Evolutionary conservation across 208 protist species (phyloP).

Genomic region (Leptomonas seymouri): DNA sequence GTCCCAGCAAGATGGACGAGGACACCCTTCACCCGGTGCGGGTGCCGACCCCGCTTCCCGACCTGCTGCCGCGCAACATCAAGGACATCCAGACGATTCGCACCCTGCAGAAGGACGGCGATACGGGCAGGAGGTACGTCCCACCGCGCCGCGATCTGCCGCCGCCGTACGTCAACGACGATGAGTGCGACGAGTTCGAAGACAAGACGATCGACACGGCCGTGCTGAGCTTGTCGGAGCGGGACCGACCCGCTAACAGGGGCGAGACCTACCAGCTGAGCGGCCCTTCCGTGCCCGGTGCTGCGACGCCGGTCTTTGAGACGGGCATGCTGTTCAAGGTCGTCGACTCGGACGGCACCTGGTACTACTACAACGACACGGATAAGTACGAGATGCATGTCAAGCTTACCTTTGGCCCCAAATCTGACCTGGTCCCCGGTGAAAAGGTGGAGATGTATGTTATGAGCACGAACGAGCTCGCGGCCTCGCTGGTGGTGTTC

Average conservation of each 20-base stretch:
- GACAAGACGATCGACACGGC: slow-evolving; percentile 70
- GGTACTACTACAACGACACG: slow-evolving; percentile 88
- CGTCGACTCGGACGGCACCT: slow-evolving; percentile 52
- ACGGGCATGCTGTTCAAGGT: slow-evolving; percentile 78
- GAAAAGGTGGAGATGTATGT: slow-evolving; percentile 65
- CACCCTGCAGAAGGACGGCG: slow-evolving; percentile 56
- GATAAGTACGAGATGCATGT: slow-evolving; percentile 88
- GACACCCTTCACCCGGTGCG: slow-evolving; percentile 65
- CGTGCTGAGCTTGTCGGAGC: slow-evolving; percentile 51
- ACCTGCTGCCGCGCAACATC: slow-evolving; percentile 70
- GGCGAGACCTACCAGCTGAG: slow-evolving; percentile 36
- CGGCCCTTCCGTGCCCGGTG: slow-evolving; percentile 53
- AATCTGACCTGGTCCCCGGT: slow-evolving; percentile 63
- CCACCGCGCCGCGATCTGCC: slow-evolving; percentile 58
- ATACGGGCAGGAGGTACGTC: slow-evolving; percentile 58
- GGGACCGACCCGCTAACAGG: slow-evolving; percentile 18
- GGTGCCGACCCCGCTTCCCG: slow-evolving; percentile 62
- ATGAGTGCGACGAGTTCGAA: slow-evolving; percentile 85
- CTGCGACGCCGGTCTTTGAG: slow-evolving; percentile 64
- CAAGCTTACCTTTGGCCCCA: slow-evolving; percentile 68
- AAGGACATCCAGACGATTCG: slow-evolving; percentile 77
- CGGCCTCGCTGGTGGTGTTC: slow-evolving; percentile 60
- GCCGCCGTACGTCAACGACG: slow-evolving; percentile 80
- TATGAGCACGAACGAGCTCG: slow-evolving; percentile 57
- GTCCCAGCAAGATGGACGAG: slow-evolving; percentile 35